Conservation (phyloP, 1,139 yeast species). For the Pichia sp. region DNA sequence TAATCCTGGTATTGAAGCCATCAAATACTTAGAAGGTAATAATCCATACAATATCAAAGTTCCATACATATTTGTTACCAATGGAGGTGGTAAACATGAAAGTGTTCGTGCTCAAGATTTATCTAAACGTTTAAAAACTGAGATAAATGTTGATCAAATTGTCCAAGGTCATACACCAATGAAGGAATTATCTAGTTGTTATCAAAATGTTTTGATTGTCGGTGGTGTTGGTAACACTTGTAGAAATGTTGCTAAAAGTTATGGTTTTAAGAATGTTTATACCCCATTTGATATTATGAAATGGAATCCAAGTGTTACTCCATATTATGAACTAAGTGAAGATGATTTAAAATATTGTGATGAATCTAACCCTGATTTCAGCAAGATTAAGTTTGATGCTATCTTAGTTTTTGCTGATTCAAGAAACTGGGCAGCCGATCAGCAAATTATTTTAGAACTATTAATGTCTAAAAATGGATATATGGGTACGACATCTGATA, state of each 20-base stretch:
- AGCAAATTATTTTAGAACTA: constrained; percentile 75
- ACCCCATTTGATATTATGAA: constrained; percentile 76
- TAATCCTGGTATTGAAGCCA: constrained; percentile 68
- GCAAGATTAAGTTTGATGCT: constrained; percentile 58
- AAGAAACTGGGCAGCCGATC: constrained; percentile 87
- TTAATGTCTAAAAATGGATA: constrained; percentile 67
- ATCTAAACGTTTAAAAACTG: constrained; percentile 50
- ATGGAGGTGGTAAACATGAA: constrained; percentile 86
- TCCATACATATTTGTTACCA: constrained; percentile 82
- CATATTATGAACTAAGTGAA: constrained; percentile 67
- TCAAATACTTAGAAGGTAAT: constrained; percentile 63
- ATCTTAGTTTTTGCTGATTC: constrained; percentile 77
- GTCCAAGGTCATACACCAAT: constrained; percentile 89
- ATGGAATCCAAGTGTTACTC: constrained; percentile 82
- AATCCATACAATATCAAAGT: constrained; percentile 73
- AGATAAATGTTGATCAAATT: constrained; percentile 66
- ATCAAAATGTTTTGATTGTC: constrained; percentile 69
- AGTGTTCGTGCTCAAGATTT: constrained; percentile 62
- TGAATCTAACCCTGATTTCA: constrained; percentile 52
- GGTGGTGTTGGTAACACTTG: constrained; percentile 86
- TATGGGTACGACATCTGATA: constrained; percentile 71
- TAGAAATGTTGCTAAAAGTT: constrained; percentile 67
- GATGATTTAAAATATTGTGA: constrained; percentile 53
- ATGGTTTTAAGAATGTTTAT: constrained; percentile 69
- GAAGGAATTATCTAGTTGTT: constrained; percentile 63